Evolutionary conservation across 306 rosid genomes (phyloP).

Genomic region (Psophocarpus tetragonolobus): DNA sequence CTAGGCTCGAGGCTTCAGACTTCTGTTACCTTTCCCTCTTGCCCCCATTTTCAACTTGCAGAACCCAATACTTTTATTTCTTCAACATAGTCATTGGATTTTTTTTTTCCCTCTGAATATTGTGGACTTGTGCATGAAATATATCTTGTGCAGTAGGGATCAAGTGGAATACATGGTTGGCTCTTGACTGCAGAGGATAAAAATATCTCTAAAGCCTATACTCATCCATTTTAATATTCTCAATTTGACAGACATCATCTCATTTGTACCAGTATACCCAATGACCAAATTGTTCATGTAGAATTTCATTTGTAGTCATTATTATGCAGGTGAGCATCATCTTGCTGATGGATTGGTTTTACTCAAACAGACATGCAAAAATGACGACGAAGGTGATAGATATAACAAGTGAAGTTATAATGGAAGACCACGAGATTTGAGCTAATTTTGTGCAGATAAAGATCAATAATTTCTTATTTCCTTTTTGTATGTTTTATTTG

Average conservation of each 20-base stretch:
- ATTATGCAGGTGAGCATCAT: neutral
- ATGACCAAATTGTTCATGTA: neutral
- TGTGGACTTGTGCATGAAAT: neutral
- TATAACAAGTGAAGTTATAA: neutral
- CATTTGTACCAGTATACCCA: neutral
- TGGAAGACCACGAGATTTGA: neutral
- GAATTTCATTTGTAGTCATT: constrained; percentile 14
- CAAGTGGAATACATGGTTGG: constrained; percentile 2
- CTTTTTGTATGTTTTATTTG: neutral
- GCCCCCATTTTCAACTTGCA: neutral
- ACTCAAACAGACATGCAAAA: neutral
- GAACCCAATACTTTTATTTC: neutral
- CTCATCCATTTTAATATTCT: neutral
- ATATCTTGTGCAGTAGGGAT: neutral
- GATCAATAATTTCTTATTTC: neutral
- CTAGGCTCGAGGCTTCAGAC: neutral
- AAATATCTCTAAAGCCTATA: neutral
- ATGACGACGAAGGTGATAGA: neutral
- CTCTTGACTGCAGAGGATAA: neutral
- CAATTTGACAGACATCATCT: neutral
- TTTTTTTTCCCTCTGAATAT: neutral
- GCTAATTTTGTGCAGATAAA: neutral
- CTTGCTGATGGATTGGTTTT: neutral
- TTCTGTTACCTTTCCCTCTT: neutral
- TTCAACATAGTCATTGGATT: neutral